Evolutionary conservation across 345 rosid genomes (phyloP).

Genomic region (Aquilaria yunnanensis): DNA sequence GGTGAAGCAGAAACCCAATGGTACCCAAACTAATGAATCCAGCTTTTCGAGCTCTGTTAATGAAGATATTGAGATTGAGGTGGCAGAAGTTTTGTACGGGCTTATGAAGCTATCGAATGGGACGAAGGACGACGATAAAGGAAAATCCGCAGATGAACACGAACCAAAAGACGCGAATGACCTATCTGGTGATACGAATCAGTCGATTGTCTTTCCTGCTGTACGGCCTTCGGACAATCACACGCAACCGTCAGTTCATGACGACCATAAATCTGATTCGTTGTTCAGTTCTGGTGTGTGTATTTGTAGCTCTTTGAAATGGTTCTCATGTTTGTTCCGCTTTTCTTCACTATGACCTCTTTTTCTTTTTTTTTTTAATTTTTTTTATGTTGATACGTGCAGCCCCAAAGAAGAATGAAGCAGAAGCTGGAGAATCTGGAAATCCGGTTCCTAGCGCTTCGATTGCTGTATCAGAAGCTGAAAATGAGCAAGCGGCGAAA

Average conservation of each 20-base stretch:
- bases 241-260: background rate
- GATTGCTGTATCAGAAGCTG: constrained; percentile 3
- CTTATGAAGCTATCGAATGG: constrained; percentile 37
- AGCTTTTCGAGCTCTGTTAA: constrained; percentile 31
- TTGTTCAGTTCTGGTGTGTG: constrained; percentile 11
- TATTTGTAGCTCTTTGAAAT: background rate
- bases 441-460: constrained; percentile 2
- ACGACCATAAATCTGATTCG: constrained; percentile 12
- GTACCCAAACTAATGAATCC: constrained; percentile 32
- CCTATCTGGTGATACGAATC: constrained; percentile 4
- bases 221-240: constrained; percentile 1
- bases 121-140: constrained; percentile 24
- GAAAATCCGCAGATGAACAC: constrained; percentile 10
- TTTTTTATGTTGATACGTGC: constrained; percentile 9
- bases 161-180: constrained; percentile 20
- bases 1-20: constrained; percentile 25
- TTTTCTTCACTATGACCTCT: background rate
- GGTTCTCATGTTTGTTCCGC: no score
- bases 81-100: constrained; percentile 56
- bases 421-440: constrained; percentile 22
- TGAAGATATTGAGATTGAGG: constrained; percentile 58
- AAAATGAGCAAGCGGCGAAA: constrained; percentile 11
- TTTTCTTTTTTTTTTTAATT: background rate
- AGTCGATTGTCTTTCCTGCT: constrained; percentile 7
- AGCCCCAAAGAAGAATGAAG: constrained; percentile 25